phyloP scores from a whole-genome alignment of 208 protist species.

The Trypanosoma boissoni region DNA sequence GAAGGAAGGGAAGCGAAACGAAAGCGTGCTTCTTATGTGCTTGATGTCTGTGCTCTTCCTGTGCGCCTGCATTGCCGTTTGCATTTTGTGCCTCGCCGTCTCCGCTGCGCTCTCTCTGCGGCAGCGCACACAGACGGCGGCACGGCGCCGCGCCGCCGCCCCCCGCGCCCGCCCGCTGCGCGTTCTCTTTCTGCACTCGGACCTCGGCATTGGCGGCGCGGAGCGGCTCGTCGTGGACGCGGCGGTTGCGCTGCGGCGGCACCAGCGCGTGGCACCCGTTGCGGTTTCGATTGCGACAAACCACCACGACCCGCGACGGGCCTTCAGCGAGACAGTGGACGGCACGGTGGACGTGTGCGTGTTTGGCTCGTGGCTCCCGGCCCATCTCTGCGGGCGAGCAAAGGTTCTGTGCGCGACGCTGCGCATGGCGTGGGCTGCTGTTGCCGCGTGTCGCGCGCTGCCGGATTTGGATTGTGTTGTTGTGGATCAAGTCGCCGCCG shows the following conservation, averaged over 20 bases:
- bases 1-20: not conserved
- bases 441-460: conserved; percentile 37
- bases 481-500: conserved; percentile 93
- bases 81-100: not conserved
- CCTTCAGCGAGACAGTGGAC: conserved; percentile 94
- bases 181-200: conserved; percentile 94
- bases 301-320: conserved; percentile 89
- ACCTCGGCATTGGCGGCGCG: conserved; percentile 97
- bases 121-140: not conserved
- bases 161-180: conserved; percentile 27
- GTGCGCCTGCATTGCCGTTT: too few species aligned
- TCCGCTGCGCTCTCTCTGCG: not conserved
- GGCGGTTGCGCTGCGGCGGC: conserved; percentile 78
- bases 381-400: conserved; percentile 70
- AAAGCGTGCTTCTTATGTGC: too few species aligned
- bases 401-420: conserved; percentile 88
- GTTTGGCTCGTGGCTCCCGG: conserved; percentile 84
- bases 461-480: conserved; percentile 80
- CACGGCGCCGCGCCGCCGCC: not conserved
- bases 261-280: conserved; percentile 62
- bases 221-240: conserved; percentile 97
- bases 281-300: conserved; percentile 90
- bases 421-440: conserved; percentile 76
- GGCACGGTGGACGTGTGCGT: conserved; percentile 88
- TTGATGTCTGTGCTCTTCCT: too few species aligned